Base-by-base conservation (phyloP, 2,329 filamentous ascomycete species). In the Scedosporium aurantiacum region DNA sequence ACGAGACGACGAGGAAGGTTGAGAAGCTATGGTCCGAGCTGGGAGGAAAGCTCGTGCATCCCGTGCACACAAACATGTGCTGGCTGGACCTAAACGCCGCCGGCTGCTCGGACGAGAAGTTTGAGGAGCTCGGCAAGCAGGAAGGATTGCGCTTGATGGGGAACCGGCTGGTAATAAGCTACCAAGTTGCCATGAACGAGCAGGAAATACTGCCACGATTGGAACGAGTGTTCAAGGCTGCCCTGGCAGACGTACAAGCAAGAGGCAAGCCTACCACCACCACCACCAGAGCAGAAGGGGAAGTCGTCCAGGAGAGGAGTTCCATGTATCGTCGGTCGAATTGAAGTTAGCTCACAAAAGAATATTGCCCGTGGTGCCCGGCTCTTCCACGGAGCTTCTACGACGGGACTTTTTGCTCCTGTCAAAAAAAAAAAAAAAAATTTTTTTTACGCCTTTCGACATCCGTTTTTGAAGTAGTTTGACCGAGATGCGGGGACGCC, bases 61-160 rank as follows among this genome's bases (percentile, higher is more conserved):
- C 88, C 0, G 86, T 89, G 1, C 86, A 96, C 69, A 95, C 91
- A n/a, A 96, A 96, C 74, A 95, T 96, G 89, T 84, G 90, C 40
- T 96, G 90, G 90, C 69, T 95, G 62, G 87, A 95, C 71, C 75
- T 94, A 16, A 80, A 84, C 32, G 79, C 80, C 1, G 81, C 82
- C 10, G 82, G 82, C 1, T 76, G 78, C 63, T 70, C 70, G 14
- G 63, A 59, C 5, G 70, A 70, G 61, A 70, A 68, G 45, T 75
- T 82, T 59, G 68, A 70, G 14, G 69, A 73, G 65, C 69, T 78
- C 37, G 75, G 74, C 5, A 68, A 68, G 57, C 74, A 75, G 40
- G 73, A 70, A 10, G 79, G 79, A 0, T 67, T 82, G 62, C 74
- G 72, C 63, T 66, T 79, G 4, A 64, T 70, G 61, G 71, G 71